Evolutionary conservation across 192 early-diverging fungal genomes (phyloP), one percentile per base, ranked within the genome.

Genomic region (Coemansia sp.): DNA sequence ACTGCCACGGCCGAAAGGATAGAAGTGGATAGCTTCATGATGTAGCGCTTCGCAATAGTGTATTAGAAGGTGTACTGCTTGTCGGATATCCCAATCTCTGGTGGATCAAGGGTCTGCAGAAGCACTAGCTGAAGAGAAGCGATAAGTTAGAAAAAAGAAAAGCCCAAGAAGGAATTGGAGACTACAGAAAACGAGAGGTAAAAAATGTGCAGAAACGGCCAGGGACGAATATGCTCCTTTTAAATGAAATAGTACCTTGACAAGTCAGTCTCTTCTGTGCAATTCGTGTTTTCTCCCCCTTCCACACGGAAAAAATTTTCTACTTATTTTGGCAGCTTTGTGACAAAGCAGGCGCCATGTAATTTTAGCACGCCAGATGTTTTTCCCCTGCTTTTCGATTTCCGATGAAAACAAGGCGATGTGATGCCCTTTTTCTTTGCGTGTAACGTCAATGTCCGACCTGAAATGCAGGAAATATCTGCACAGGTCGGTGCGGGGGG

Each of bases 1-100:
- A 75, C 38, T 39, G 67, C 73, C 5, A 62, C 64, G n/a, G 78
- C 73, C 46, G 78, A 68, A 35, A 68, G 18, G 23, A 60, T 9
- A 23, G 63, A 36, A 20, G 70, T 20, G 7, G 51, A 60, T 14
- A 81, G 60, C 73, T 81, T 81, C 78, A 81, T 81, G 57, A n/a
- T 34, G 38, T 18, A 59, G 33, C 7, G 20, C 57, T 41, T 5
- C 12, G 15, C 5, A 7, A 46, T 18, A 14, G 16, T 46, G 44
- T 46, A 11, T 18, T 0, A 15, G 4, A 18, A 46, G 12, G 11
- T 46, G 18, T 46, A 46, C 18, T 46, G 44, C 18, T 18, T 14
- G 44, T 46, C 5, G 7, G 44, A 46, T 46, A 46, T 6, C 44
- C 44, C 44, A 46, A 46, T 46, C 44, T 46, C 44, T 46, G 44